A percentile compares a stretch with the other conserved stretches of the same genome.
These are phyloP conservation scores for Hyaloscypha hepaticicola DNA, from an alignment of 495 filamentous ascomycete genomes.

Conservation along the genomic window DNA sequence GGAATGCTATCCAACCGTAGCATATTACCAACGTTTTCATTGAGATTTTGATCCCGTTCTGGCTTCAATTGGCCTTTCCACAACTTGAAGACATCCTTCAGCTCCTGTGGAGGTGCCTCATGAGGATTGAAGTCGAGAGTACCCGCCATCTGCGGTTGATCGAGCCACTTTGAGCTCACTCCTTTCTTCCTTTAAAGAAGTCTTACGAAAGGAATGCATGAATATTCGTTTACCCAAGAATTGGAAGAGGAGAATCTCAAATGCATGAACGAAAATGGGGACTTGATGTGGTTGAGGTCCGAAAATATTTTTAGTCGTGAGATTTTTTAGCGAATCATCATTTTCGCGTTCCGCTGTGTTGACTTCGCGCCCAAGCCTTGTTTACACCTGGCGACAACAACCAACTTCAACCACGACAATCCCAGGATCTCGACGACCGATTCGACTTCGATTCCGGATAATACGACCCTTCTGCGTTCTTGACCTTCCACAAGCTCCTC, in stretches of 20 bases:
- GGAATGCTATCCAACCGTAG: not conserved
- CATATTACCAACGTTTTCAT: not conserved
- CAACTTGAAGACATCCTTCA: slow-evolving; percentile 63
- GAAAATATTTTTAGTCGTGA: not conserved
- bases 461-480: not conserved
- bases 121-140: slow-evolving; percentile 56
- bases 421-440: slow-evolving; percentile 19
- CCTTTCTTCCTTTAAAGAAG: not conserved
- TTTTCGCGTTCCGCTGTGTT: slow-evolving; percentile 25
- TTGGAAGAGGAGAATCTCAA: not conserved
- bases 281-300: not conserved
- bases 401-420: slow-evolving; percentile 21
- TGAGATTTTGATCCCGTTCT: not conserved
- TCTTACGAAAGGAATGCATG: not conserved
- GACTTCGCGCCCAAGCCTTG: slow-evolving; percentile 29
- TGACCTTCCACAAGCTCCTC: slow-evolving; percentile 3
- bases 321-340: slow-evolving; percentile 9
- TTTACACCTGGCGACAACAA: slow-evolving; percentile 26
- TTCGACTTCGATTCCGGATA: slow-evolving; percentile 13
- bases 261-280: not conserved
- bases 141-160: not conserved
- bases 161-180: not conserved
- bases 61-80: slow-evolving; percentile 8
- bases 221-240: not conserved
- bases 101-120: slow-evolving; percentile 63